phyloP scores from a whole-genome alignment of 208 protist species.

The Leishmania aethiopica region DNA sequence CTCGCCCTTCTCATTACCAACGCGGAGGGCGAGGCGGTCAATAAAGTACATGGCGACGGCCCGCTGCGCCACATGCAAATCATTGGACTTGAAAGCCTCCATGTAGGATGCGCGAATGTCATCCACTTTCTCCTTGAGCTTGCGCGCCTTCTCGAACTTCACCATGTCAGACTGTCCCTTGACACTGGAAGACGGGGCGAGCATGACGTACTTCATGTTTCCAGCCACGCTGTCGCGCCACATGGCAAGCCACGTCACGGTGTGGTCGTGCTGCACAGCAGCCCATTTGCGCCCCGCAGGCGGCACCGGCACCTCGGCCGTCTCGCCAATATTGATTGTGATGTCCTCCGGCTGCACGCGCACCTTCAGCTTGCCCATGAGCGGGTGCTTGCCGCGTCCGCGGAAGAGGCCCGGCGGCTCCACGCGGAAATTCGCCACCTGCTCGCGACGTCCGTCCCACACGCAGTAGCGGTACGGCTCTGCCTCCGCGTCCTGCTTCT shows the following conservation, averaged over 20 bases:
- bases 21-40: slow-evolving; percentile 98
- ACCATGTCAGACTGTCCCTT: slow-evolving; percentile 97
- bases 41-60: slow-evolving; percentile 98
- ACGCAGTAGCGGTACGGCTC: slow-evolving; percentile 92
- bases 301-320: slow-evolving; percentile 81
- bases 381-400: slow-evolving; percentile 97
- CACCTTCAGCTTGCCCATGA: slow-evolving; percentile 95
- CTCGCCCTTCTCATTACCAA: slow-evolving; percentile 98
- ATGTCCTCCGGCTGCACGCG: slow-evolving; percentile 97
- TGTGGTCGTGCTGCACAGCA: slow-evolving; percentile 94
- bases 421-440: slow-evolving; percentile 98
- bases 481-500: slow-evolving; percentile 82
- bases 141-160: slow-evolving; percentile 98
- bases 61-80: slow-evolving; percentile 85
- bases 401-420: slow-evolving; percentile 99
- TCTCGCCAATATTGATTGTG: slow-evolving; percentile 97
- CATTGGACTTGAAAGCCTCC: slow-evolving; percentile 77
- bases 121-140: slow-evolving; percentile 95
- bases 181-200: slow-evolving; percentile 93
- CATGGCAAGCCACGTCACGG: slow-evolving; percentile 98
- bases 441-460: slow-evolving; percentile 94
- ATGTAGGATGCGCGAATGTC: slow-evolving; percentile 94
- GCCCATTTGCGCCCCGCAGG: slow-evolving; percentile 95
- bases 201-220: slow-evolving; percentile 98
- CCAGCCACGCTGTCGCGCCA: slow-evolving; percentile 96